Conservation (phyloP, 208 protist genomes). For the Kentomonas sorsogonicus region DNA sequence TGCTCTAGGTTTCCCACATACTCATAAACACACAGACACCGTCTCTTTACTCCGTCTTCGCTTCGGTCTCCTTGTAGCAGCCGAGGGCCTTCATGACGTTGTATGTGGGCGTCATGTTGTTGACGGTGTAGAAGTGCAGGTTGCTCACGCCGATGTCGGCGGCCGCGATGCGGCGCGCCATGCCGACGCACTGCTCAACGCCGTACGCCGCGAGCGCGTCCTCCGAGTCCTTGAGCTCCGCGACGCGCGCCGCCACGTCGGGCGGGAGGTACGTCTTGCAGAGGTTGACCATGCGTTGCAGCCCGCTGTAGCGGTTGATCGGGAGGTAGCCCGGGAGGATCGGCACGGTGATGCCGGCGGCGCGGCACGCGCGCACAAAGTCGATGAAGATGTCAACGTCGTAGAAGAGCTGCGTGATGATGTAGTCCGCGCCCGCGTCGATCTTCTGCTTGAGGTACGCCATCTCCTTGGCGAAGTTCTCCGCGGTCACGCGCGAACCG, state of each 20-base stretch:
- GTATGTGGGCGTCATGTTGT: constrained; percentile 33
- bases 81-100: constrained; percentile 36
- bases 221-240: constrained; percentile 55
- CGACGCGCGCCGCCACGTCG: constrained; percentile 37
- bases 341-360: constrained; percentile 88
- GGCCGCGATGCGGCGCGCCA: constrained; percentile 51
- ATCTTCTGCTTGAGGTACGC: constrained; percentile 94
- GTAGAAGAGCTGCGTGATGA: constrained; percentile 98
- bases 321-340: constrained; percentile 94
- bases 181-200: constrained; percentile 46
- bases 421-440: constrained; percentile 93
- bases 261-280: constrained; percentile 65
- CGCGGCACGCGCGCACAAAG: constrained; percentile 85
- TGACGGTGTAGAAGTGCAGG: constrained; percentile 79
- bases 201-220: constrained; percentile 55
- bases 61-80: constrained; percentile 23
- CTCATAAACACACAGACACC: background rate
- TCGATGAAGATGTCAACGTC: constrained; percentile 88
- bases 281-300: constrained; percentile 62
- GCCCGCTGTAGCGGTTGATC: constrained; percentile 67
- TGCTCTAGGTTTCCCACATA: too few species aligned
- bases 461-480: constrained; percentile 77
- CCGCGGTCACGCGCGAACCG: constrained; percentile 51
- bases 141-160: constrained; percentile 51
- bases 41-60: background rate